A percentile compares a stretch with the other conserved stretches of the same genome.
phyloP scores from a whole-genome alignment of 139 green algal genomes.

The Picochlorum costavermella region DNA sequence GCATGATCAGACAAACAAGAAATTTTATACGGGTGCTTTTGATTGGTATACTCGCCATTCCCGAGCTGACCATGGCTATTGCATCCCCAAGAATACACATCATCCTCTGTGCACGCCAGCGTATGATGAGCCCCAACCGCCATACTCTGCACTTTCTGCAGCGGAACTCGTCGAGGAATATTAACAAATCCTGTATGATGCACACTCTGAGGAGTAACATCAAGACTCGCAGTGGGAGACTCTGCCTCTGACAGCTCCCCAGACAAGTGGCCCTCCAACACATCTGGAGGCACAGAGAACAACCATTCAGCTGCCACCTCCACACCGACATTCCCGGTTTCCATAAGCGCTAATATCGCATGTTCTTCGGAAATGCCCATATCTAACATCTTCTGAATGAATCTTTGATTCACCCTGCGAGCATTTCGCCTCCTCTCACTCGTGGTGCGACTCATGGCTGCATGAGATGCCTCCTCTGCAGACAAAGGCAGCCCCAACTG shows the following conservation, averaged over 20 bases:
- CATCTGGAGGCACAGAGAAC: slow-evolving; percentile 46
- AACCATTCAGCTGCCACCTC: slow-evolving; percentile 87
- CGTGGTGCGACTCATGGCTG: slow-evolving; percentile 6
- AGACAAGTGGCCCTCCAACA: slow-evolving; percentile 38
- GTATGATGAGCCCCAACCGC: slow-evolving; percentile 64
- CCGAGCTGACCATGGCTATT: slow-evolving; percentile 58
- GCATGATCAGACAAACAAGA: slow-evolving; percentile 26
- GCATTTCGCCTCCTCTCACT: slow-evolving; percentile 22
- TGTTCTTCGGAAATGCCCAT: slow-evolving; percentile 74
- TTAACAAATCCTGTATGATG: slow-evolving; percentile 30
- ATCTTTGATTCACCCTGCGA: slow-evolving; percentile 59
- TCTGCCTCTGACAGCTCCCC: slow-evolving; percentile 27
- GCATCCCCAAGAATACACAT: slow-evolving; percentile 64
- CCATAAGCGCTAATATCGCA: slow-evolving; percentile 61
- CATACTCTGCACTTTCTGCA: slow-evolving; percentile 54
- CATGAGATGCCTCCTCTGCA: slow-evolving; percentile 39
- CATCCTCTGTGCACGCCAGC: slow-evolving; percentile 51
- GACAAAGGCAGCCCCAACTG: slow-evolving; percentile 73
- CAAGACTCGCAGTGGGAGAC: slow-evolving; percentile 10
- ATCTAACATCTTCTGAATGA: slow-evolving; percentile 70
- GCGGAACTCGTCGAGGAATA: slow-evolving; percentile 36
- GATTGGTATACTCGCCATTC: slow-evolving; percentile 28
- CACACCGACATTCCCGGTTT: slow-evolving; percentile 81
- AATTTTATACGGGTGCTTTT: slow-evolving; percentile 22
- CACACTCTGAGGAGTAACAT: slow-evolving; percentile 7